A percentile compares a stretch with the other conserved stretches of the same genome.
phyloP scores from a whole-genome alignment of 1,139 yeast species.

The Candida tunisiensis region DNA sequence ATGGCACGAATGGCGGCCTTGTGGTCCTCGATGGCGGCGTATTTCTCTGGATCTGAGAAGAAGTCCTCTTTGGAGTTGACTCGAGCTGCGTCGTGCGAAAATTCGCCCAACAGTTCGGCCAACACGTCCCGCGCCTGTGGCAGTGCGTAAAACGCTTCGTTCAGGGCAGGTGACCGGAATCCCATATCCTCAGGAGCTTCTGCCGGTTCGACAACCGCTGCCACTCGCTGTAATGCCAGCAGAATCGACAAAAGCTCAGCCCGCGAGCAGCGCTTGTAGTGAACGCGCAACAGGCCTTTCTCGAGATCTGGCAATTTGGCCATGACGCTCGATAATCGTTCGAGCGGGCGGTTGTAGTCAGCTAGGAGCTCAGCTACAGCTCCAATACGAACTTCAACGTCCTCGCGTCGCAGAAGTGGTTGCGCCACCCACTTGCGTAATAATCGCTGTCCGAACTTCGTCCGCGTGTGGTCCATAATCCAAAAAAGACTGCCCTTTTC shows the following conservation, averaged over 20 bases:
- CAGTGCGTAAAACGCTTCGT: conserved; percentile 7
- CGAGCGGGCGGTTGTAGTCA: conserved; percentile 21
- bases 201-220: conserved; percentile 7
- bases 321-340: conserved; percentile 31
- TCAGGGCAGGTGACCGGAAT: conserved; percentile 14
- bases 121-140: conserved; percentile 7
- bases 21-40: conserved; percentile 23
- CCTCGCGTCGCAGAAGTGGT: conserved; percentile 41
- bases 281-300: conserved; percentile 45
- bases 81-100: conserved; percentile 39
- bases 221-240: conserved; percentile 15
- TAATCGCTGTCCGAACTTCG: conserved; percentile 56
- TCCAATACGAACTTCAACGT: conserved; percentile 41
- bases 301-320: conserved; percentile 47
- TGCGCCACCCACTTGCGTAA: conserved; percentile 55
- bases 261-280: conserved; percentile 43
- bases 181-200: conserved; percentile 12
- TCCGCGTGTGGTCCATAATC: conserved; percentile 66
- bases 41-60: conserved; percentile 6
- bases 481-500: conserved; percentile 57
- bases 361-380: conserved; percentile 46
- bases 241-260: conserved; percentile 50
- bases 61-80: conserved; percentile 28
- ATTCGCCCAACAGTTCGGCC: conserved; percentile 28
- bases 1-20: conserved; percentile 9